These are phyloP conservation scores for Coemansia sp. DNA, from an alignment of 192 early-diverging fungal genomes.

Conservation along the genomic window DNA sequence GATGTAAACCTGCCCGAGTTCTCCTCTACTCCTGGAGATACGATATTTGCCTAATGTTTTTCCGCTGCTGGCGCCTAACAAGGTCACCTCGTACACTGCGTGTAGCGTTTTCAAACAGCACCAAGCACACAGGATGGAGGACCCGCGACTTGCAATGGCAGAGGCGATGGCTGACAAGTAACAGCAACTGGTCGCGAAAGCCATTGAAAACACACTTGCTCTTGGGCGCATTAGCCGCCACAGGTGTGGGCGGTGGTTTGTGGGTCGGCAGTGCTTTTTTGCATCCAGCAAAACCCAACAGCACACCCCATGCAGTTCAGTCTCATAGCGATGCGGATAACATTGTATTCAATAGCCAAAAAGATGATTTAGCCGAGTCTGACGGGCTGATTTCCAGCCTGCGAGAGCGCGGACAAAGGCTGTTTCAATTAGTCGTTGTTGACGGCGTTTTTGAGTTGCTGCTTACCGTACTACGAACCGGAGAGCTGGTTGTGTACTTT, in stretches of 20 bases:
- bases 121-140: neutral
- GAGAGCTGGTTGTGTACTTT: slow-evolving; percentile 66
- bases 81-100: neutral
- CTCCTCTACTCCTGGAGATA: slow-evolving; percentile 2
- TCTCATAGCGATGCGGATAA: neutral
- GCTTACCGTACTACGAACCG: slow-evolving; percentile 55
- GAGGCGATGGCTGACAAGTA: neutral
- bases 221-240: neutral
- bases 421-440: slow-evolving; percentile 12
- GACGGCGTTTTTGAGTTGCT: slow-evolving; percentile 26
- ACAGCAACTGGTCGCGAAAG: neutral
- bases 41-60: neutral
- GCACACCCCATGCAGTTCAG: neutral
- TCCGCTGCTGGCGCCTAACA: slow-evolving; percentile 4
- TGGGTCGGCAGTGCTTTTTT: neutral
- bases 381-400: neutral
- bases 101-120: neutral
- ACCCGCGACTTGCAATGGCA: slow-evolving; percentile 2
- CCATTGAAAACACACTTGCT: neutral
- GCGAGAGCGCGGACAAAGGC: neutral
- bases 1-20: neutral
- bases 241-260: neutral
- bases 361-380: neutral
- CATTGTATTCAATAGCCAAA: neutral
- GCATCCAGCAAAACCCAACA: neutral